These are phyloP conservation scores for Porogramme epimiltina DNA, from an alignment of 1,284 basidiomycete species.

Conservation along the genomic window DNA sequence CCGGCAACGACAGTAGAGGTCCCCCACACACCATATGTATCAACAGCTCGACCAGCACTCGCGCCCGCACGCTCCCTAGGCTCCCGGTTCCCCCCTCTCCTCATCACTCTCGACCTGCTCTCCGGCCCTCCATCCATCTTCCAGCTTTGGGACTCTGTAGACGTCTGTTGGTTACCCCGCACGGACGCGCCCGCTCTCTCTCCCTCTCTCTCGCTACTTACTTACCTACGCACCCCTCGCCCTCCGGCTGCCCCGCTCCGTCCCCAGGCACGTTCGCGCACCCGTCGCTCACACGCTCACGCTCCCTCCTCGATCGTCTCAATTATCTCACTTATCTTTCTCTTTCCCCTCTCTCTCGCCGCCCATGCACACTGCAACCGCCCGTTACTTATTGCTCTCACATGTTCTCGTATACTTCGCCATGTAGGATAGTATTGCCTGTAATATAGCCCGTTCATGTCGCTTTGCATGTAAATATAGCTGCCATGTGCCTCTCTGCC, in stretches of 20 bases:
- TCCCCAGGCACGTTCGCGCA: too few relatives aligned
- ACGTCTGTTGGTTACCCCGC: constrained; percentile 12
- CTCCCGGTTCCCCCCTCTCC: background rate
- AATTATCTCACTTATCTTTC: too few relatives aligned
- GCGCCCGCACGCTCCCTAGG: background rate
- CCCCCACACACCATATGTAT: constrained; percentile 24
- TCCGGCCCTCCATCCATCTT: constrained; percentile 21
- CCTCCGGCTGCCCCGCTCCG: too few relatives aligned
- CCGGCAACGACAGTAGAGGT: constrained; percentile 12
- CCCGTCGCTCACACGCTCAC: too few relatives aligned
- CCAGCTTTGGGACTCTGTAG: constrained; percentile 25
- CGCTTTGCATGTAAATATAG: constrained; percentile 25
- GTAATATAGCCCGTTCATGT: constrained; percentile 26
- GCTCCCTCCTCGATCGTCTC: too few relatives aligned
- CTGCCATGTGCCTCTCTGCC: constrained; percentile 5
- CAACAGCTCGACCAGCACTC: constrained; percentile 16
- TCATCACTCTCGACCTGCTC: background rate
- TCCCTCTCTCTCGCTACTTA: too few relatives aligned
- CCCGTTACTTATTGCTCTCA: constrained; percentile 28
- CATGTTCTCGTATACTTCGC: constrained; percentile 28
- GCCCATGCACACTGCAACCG: constrained; percentile 16
- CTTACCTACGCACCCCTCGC: too few relatives aligned
- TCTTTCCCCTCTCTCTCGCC: background rate
- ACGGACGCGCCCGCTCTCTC: too few relatives aligned
- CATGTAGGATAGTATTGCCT: constrained; percentile 30